These are phyloP conservation scores for Carex scoparia DNA, from an alignment of 176 grass and related monocot species.

Conservation along the genomic window DNA sequence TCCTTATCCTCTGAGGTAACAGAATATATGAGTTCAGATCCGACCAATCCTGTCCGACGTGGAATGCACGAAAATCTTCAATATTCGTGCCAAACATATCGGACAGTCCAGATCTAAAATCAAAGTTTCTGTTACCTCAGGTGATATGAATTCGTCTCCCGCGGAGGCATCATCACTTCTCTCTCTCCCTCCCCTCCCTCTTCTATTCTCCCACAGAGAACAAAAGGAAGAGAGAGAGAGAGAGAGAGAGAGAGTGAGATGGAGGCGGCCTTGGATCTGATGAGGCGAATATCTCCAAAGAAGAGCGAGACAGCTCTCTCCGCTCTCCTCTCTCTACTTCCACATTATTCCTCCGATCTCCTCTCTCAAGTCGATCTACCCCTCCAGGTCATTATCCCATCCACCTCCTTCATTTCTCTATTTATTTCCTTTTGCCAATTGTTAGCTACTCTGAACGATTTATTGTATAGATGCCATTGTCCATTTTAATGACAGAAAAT, in stretches of 20 bases:
- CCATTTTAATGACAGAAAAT: background rate
- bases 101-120: too few species aligned
- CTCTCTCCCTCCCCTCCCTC: background rate
- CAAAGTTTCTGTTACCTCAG: too few species aligned
- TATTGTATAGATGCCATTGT: background rate
- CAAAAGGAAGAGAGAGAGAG: background rate
- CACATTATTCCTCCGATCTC: constrained; percentile 93
- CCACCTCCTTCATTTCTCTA: background rate
- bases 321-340: constrained; percentile 79
- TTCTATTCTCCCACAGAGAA: background rate
- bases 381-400: constrained; percentile 52
- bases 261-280: constrained; percentile 97
- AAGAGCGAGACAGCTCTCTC: constrained; percentile 85
- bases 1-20: too few species aligned
- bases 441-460: background rate
- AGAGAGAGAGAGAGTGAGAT: constrained; percentile 24
- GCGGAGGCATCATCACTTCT: background rate
- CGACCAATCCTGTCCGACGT: too few species aligned
- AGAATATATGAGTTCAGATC: too few species aligned
- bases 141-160: background rate
- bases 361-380: constrained; percentile 98
- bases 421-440: background rate
- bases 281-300: constrained; percentile 88
- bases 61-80: too few species aligned
- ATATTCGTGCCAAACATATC: too few species aligned